Evolutionary conservation across 306 rosid species (phyloP), one percentile per base, ranked within the genome.

Genomic region (Trifolium subterraneum): DNA sequence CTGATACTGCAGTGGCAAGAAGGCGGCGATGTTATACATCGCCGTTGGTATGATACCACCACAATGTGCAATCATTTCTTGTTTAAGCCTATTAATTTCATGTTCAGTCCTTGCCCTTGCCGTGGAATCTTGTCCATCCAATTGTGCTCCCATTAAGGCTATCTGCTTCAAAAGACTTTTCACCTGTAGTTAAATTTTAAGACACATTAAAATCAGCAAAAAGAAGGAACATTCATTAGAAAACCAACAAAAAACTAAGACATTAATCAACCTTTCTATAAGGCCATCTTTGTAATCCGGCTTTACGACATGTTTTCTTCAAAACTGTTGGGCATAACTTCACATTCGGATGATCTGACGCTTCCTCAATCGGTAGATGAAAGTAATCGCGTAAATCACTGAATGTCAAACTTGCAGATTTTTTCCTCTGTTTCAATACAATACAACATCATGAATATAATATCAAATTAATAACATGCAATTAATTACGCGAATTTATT

Each of bases 201-300:
- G 9, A 18, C 13, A 19, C 6, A 27, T 41, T 29, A 55, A 1
- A 19, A 16, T 62, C 3, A 70, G 11, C 35, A 54, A 18, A 35
- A 11, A 4, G 2, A 15, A 2, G n/a, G 5, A n/a, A 18, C 4
- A 16, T 8, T 55, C 68, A 56, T 67, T 51, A 6, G 36, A 27
- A 52, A 22, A 33, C 1, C 2, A 16, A 38, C 11, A 16, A 8
- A 50, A 5, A 6, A 4, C 10, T 12, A 25, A 0, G 31, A 27
- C 31, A 27, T 27, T 27, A 27, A 27, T 27, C 31, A 27, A 90
- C 97, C 96, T 93, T 93, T 83, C 98, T 85, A 33, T 80, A 38
- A 39, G 97, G 98, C 97, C 98, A 93, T 76, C 96, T 82, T 0
- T 16, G 15, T 65, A 93, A 70, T 4, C 82, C 78, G 23, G 70